Percentiles rank a stretch among this genome's conserved stretches.
phyloP scores from a whole-genome alignment of 2,329 filamentous ascomycete species.

The Aspergillaceae sp. region DNA sequence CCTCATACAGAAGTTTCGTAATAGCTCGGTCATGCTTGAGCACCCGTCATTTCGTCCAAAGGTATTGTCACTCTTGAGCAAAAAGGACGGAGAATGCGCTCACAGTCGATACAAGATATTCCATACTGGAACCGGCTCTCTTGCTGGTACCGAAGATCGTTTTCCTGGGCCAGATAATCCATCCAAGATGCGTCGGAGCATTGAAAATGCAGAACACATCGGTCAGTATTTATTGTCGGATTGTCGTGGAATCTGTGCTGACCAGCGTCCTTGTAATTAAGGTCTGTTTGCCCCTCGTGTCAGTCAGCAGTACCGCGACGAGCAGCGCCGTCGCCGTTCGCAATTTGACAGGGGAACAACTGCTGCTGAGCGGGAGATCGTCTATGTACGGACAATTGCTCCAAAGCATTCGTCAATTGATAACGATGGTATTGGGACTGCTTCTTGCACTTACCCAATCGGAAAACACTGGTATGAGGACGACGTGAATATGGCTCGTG shows the following conservation, averaged over 20 bases:
- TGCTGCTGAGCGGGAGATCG: conserved; percentile 57
- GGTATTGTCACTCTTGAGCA: conserved; percentile 38
- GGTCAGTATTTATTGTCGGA: conserved; percentile 45
- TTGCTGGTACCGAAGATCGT: conserved; percentile 61
- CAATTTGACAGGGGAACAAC: conserved; percentile 75
- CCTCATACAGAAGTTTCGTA: conserved; percentile 88
- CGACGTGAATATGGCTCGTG: conserved; percentile 8
- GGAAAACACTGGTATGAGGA: conserved; percentile 16
- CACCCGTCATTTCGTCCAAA: conserved; percentile 73
- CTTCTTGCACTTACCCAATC: conserved; percentile 18
- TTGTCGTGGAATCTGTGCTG: not conserved
- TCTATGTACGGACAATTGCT: conserved; percentile 18
- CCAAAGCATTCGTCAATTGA: conserved; percentile 11
- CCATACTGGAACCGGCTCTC: conserved; percentile 40
- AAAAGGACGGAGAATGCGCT: not conserved
- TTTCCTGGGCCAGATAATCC: conserved; percentile 77
- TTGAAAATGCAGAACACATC: conserved; percentile 76
- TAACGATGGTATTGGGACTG: conserved; percentile 13
- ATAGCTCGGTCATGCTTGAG: conserved; percentile 93
- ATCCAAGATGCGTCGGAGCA: conserved; percentile 78
- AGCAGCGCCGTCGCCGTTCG: conserved; percentile 67
- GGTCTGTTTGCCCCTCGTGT: conserved; percentile 69
- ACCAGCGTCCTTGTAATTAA: not conserved
- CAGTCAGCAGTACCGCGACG: conserved; percentile 62
- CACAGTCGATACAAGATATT: conserved; percentile 42